phyloP scores from a whole-genome alignment of 208 protist species.

The Tritrichomonas foetus region DNA sequence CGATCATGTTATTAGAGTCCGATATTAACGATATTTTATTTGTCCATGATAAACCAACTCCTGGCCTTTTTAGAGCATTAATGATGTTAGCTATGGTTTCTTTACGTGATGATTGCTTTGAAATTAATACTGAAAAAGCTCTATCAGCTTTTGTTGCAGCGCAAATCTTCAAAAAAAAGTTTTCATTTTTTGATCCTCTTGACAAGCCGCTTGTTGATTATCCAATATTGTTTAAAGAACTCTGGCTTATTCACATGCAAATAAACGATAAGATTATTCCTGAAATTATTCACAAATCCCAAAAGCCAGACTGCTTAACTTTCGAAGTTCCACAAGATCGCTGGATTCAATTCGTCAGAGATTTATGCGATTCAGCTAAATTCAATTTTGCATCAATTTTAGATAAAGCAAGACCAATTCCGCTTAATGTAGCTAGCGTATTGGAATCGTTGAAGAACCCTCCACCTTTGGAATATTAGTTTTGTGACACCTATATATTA shows the following conservation, averaged over 20 bases:
- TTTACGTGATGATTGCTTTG: not conserved
- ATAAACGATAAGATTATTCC: not conserved
- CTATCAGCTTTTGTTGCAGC: not conserved
- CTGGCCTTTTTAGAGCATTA: not conserved
- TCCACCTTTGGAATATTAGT: no score
- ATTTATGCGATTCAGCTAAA: not conserved
- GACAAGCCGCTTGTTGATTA: no score
- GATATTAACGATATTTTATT: not conserved
- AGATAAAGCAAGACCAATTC: not conserved
- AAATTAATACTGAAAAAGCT: not conserved
- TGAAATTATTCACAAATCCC: not conserved
- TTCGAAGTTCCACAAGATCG: not conserved
- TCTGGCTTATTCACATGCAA: not conserved
- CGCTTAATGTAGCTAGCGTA: not conserved
- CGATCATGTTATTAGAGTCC: not conserved
- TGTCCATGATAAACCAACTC: not conserved
- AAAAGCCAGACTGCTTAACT: not conserved
- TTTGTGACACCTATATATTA: no score
- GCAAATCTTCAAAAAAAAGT: not conserved
- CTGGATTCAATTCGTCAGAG: conserved; percentile 5
- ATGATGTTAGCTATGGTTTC: not conserved
- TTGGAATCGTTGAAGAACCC: no score
- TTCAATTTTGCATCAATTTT: not conserved
- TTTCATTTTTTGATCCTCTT: not conserved
- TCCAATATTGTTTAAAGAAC: not conserved